Conservation (phyloP, 202 grass and related monocot genomes). For the Miscanthus sacchariflorus region DNA sequence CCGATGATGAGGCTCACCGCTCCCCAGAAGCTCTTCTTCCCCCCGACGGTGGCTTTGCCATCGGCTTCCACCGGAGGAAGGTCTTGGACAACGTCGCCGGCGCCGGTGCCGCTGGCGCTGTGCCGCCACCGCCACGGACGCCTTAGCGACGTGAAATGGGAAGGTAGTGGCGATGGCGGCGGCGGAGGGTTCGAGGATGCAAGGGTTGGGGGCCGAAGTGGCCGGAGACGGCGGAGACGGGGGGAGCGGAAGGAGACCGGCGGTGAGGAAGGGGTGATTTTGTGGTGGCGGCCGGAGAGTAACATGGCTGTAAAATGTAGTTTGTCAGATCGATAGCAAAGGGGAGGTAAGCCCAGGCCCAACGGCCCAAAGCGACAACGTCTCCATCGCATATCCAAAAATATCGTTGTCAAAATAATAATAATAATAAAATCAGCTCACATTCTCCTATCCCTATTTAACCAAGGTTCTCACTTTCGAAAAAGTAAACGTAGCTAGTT, state of each 20-base stretch:
- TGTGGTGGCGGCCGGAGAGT: constrained; percentile 20
- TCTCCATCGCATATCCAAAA: too few species aligned
- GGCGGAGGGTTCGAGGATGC: neutral
- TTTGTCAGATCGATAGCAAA: too few species aligned
- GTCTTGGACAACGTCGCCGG: neutral
- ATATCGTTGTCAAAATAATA: too few species aligned
- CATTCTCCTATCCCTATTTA: too few species aligned
- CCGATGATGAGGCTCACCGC: constrained; percentile 80
- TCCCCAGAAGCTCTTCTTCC: constrained; percentile 76
- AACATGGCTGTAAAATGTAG: constrained; percentile 32
- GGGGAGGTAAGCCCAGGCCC: too few species aligned
- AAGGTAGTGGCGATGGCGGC: neutral
- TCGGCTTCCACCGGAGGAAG: neutral
- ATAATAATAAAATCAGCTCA: too few species aligned
- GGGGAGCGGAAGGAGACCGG: constrained; percentile 9
- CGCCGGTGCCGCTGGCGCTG: neutral
- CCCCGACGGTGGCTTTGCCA: neutral
- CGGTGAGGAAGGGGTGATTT: constrained; percentile 15
- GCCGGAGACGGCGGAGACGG: neutral
- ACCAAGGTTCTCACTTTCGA: too few species aligned
- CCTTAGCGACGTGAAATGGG: constrained; percentile 32
- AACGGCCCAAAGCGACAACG: too few species aligned
- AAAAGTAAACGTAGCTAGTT: too few species aligned
- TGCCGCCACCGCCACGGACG: constrained; percentile 51
- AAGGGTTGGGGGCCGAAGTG: neutral